A percentile compares a stretch with the other conserved stretches of the same genome.
Conservation (phyloP, 192 early-diverging fungal species). For the Entrophospora sp. region DNA sequence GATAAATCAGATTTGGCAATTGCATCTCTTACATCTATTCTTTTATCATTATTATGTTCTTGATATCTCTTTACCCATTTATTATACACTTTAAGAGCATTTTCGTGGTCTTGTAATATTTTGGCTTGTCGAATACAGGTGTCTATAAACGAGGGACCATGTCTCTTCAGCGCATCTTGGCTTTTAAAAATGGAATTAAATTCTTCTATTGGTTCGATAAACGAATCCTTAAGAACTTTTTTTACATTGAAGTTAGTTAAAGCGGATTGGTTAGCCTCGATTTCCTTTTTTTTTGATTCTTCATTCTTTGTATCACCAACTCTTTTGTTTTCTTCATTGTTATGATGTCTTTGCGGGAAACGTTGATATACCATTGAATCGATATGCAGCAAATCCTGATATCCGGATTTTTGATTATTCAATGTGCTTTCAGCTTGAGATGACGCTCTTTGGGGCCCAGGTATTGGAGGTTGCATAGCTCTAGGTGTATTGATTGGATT, state of each 20-base stretch:
- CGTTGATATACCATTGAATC: constrained; percentile 28
- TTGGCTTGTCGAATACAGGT: constrained; percentile 37
- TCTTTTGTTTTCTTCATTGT: constrained; percentile 10
- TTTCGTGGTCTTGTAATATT: constrained; percentile 42
- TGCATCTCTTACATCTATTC: constrained; percentile 31
- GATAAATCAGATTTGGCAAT: constrained; percentile 41
- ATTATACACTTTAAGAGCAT: constrained; percentile 43
- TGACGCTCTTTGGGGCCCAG: no score
- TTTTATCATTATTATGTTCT: constrained; percentile 23
- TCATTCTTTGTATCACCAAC: not conserved
- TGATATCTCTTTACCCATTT: constrained; percentile 47
- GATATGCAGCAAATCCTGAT: constrained; percentile 23
- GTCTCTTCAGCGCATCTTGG: constrained; percentile 40
- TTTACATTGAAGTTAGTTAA: constrained; percentile 1
- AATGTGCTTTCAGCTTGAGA: no score
- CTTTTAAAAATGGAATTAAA: constrained; percentile 17
- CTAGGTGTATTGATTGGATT: not conserved
- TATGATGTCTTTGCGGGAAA: constrained; percentile 22
- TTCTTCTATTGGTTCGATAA: not conserved
- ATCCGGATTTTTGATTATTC: no score
- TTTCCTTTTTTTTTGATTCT: not conserved
- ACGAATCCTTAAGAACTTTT: not conserved
- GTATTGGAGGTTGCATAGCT: not conserved
- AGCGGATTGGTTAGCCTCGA: not conserved
- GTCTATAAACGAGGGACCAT: constrained; percentile 45